Percentiles rank a stretch among this genome's conserved stretches.
phyloP scores from a whole-genome alignment of 495 filamentous ascomycete genomes.

The Aspergillus mulundensis region DNA sequence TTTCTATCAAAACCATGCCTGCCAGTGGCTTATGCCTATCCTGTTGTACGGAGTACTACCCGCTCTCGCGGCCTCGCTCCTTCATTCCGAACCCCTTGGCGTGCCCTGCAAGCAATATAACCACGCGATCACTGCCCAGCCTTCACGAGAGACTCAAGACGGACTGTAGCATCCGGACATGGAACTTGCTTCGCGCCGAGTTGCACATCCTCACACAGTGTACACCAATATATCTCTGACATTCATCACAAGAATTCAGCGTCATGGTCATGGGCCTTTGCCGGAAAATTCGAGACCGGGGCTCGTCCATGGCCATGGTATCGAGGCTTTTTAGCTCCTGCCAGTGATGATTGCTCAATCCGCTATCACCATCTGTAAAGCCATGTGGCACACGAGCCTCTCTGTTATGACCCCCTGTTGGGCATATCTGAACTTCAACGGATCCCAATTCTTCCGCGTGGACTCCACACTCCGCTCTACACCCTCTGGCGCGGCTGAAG shows the following conservation, averaged over 20 bases:
- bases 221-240: background rate
- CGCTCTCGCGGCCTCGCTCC: background rate
- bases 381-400: too few species aligned
- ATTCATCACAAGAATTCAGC: background rate
- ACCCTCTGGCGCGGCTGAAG: too few species aligned
- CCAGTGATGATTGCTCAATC: too few species aligned
- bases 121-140: background rate
- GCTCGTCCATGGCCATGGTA: background rate
- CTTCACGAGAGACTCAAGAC: background rate
- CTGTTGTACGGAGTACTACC: background rate
- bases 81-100: constrained; percentile 1
- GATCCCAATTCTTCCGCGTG: too few species aligned
- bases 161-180: background rate
- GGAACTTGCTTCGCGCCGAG: background rate
- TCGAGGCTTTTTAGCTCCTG: background rate
- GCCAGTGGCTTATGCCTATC: background rate
- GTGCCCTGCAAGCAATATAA: background rate
- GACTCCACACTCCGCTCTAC: too few species aligned
- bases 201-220: constrained; percentile 3
- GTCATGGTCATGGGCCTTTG: background rate
- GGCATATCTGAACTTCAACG: too few species aligned
- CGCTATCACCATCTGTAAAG: too few species aligned
- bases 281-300: background rate
- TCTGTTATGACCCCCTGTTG: too few species aligned
- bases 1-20: background rate